Evolutionary conservation across 148 eudicot genomes (phyloP).

Genomic region (Nepenthes gracilis): DNA sequence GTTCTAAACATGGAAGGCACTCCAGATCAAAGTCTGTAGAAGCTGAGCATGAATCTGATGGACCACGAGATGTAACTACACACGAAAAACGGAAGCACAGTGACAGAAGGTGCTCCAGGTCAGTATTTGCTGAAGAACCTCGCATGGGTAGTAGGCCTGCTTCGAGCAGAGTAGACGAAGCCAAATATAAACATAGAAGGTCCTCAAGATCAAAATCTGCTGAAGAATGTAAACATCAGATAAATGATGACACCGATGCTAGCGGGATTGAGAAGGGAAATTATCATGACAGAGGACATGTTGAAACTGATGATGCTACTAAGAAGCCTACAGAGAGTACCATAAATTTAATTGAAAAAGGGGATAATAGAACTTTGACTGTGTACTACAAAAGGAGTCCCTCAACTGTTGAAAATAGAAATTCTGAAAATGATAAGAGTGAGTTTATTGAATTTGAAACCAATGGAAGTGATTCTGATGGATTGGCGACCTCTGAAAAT

Average conservation of each 20-base stretch:
- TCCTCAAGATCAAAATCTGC: slow-evolving; percentile 47
- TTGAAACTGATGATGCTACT: slow-evolving; percentile 20
- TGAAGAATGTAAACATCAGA: slow-evolving; percentile 18
- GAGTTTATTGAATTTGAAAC: slow-evolving; percentile 7
- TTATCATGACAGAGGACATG: slow-evolving; percentile 17
- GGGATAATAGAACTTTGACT: too few relatives aligned
- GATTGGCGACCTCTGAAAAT: slow-evolving; percentile 7
- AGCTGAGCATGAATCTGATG: slow-evolving; percentile 18
- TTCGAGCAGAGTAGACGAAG: slow-evolving; percentile 23
- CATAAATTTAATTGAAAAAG: slow-evolving; percentile 1
- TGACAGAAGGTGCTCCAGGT: slow-evolving; percentile 48
- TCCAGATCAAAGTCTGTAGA: slow-evolving; percentile 45
- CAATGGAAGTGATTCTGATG: slow-evolving; percentile 16
- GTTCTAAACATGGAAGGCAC: slow-evolving; percentile 33
- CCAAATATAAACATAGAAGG: slow-evolving; percentile 33
- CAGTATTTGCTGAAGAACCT: slow-evolving; percentile 39
- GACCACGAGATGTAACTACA: slow-evolving; percentile 21
- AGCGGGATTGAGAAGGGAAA: slow-evolving; percentile 15
- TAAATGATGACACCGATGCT: slow-evolving; percentile 18
- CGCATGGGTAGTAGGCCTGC: slow-evolving; percentile 29
- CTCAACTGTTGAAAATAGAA: slow-evolving; percentile 4
- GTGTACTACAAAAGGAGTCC: slow-evolving; percentile 1
- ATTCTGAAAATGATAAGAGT: slow-evolving; percentile 13
- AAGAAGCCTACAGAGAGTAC: slow-evolving; percentile 13
- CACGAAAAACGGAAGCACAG: slow-evolving; percentile 35